Evolutionary conservation across 2,329 filamentous ascomycete genomes (phyloP).

Genomic region (Ophiobolus disseminans): DNA sequence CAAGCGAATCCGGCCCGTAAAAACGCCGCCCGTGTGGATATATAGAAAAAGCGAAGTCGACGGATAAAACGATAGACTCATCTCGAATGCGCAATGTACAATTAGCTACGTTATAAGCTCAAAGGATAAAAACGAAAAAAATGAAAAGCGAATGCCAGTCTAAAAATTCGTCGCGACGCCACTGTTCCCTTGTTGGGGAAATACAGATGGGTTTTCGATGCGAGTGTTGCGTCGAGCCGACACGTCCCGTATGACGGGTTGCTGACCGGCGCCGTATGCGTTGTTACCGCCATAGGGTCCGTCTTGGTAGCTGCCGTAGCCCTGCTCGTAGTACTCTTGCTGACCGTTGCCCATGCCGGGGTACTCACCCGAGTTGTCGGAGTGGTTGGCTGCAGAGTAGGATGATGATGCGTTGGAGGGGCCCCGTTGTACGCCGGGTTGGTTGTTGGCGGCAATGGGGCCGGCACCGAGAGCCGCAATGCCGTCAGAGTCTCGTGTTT

Average conservation of each 20-base stretch:
- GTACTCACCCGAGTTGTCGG: conserved; percentile 66
- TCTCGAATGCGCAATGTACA: conserved; percentile 23
- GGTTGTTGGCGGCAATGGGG: conserved; percentile 70
- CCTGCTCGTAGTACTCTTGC: conserved; percentile 59
- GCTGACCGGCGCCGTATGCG: conserved; percentile 61
- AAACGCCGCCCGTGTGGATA: conserved; percentile 20
- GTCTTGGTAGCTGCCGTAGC: conserved; percentile 63
- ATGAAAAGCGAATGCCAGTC: conserved; percentile 5
- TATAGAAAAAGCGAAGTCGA: too few species aligned
- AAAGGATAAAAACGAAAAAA: conserved; percentile 6
- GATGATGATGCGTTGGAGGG: conserved; percentile 95
- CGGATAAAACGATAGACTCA: conserved; percentile 6
- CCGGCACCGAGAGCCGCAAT: conserved; percentile 77
- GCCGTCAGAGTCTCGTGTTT: conserved; percentile 74
- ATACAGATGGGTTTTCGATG: conserved; percentile 89
- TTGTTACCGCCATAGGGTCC: conserved; percentile 64
- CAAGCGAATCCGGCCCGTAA: background rate
- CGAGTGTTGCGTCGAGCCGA: conserved; percentile 90
- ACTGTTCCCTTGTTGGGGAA: conserved; percentile 85
- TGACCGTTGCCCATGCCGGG: conserved; percentile 56
- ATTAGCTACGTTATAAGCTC: conserved; percentile 14
- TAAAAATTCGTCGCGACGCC: conserved; percentile 98
- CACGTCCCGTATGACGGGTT: conserved; percentile 92
- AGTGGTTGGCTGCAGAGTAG: conserved; percentile 83
- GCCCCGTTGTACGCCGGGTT: conserved; percentile 77